Conservation (phyloP, 768 basidiomycete genomes). For the Kwoniella dejecticola region DNA sequence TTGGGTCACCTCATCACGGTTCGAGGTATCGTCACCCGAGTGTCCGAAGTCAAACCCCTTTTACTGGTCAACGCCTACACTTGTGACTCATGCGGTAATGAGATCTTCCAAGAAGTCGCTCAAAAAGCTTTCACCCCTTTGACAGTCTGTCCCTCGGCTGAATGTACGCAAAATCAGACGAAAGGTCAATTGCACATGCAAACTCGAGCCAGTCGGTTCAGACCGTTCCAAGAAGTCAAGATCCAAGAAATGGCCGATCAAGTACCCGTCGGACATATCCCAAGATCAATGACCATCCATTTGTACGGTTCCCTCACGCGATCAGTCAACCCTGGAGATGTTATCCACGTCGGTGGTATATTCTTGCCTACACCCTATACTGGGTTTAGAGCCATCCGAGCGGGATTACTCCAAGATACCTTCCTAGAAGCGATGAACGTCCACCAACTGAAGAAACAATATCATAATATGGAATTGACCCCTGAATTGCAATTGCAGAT, state of each 20-base stretch:
- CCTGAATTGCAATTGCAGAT: slow-evolving; percentile 75
- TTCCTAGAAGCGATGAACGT: slow-evolving; percentile 91
- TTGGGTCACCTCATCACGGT: slow-evolving; percentile 94
- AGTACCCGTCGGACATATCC: slow-evolving; percentile 98
- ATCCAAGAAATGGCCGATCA: slow-evolving; percentile 99
- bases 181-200: slow-evolving; percentile 96
- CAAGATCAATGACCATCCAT: slow-evolving; percentile 97
- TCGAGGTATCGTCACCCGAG: slow-evolving; percentile 95
- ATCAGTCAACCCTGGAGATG: slow-evolving; percentile 90
- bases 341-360: slow-evolving; percentile 91
- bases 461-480: slow-evolving; percentile 89
- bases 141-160: slow-evolving; percentile 78
- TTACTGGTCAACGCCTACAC: slow-evolving; percentile 97
- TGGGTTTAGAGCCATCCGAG: slow-evolving; percentile 93
- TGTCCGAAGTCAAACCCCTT: slow-evolving; percentile 97
- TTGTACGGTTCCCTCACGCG: slow-evolving; percentile 87
- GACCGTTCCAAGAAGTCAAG: slow-evolving; percentile 97
- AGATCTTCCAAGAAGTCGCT: slow-evolving; percentile 96
- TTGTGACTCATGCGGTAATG: slow-evolving; percentile 95
- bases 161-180: slow-evolving; percentile 82
- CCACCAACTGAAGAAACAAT: slow-evolving; percentile 95
- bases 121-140: slow-evolving; percentile 89
- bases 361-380: slow-evolving; percentile 98
- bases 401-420: slow-evolving; percentile 94
- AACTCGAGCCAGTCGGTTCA: slow-evolving; percentile 93